These are phyloP conservation scores for Raphanus hybrid DNA, from an alignment of 441 rosid species.

Conservation along the genomic window DNA sequence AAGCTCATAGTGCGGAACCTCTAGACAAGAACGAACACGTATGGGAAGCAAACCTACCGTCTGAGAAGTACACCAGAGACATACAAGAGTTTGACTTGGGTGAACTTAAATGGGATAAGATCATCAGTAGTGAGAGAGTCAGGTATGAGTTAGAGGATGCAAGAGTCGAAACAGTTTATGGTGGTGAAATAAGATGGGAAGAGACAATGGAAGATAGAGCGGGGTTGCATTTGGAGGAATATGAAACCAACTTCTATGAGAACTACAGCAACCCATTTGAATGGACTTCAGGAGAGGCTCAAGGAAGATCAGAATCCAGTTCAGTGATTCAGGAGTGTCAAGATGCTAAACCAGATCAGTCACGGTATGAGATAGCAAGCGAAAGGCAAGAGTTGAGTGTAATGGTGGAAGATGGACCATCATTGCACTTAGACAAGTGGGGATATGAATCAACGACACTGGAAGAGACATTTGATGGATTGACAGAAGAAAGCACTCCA, in stretches of 20 bases:
- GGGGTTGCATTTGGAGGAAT: too few relatives aligned
- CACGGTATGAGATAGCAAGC: background rate
- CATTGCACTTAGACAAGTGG: background rate
- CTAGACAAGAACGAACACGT: background rate
- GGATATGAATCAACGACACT: too few relatives aligned
- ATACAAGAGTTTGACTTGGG: constrained; percentile 33
- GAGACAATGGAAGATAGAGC: constrained; percentile 3
- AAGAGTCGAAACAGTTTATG: constrained; percentile 12
- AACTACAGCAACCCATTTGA: background rate
- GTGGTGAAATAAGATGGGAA: constrained; percentile 32
- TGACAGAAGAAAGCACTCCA: constrained; percentile 28
- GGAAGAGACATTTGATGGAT: constrained; percentile 21
- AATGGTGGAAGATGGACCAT: constrained; percentile 21
- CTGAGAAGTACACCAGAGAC: constrained; percentile 28
- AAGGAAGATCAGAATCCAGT: constrained; percentile 20
- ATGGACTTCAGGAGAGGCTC: background rate
- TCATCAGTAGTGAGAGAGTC: constrained; percentile 18
- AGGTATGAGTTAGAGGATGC: constrained; percentile 18
- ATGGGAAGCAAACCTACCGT: background rate
- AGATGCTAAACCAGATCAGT: constrained; percentile 20
- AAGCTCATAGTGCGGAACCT: constrained; percentile 1
- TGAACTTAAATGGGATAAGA: constrained; percentile 37
- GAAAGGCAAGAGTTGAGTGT: background rate
- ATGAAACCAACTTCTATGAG: too few relatives aligned
- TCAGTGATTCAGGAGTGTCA: background rate